phyloP scores from a whole-genome alignment of 441 rosid species.

The Pelargonium citronellum region DNA sequence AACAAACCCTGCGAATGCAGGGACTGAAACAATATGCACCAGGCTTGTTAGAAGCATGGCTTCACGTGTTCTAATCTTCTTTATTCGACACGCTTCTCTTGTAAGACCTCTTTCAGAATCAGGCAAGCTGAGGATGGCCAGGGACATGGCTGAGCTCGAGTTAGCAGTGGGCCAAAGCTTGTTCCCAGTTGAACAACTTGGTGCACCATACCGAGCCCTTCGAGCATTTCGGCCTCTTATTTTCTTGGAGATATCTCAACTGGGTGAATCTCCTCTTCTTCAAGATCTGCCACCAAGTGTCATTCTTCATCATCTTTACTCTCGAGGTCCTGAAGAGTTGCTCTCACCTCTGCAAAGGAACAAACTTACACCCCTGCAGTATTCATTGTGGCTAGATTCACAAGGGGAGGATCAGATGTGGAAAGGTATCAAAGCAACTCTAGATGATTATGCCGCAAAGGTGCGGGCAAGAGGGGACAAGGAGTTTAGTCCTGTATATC shows the following conservation, averaged over 20 bases:
- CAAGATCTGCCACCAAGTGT: slow-evolving; percentile 86
- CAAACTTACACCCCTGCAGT: slow-evolving; percentile 68
- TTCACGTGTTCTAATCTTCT: slow-evolving; percentile 76
- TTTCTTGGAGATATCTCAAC: slow-evolving; percentile 80
- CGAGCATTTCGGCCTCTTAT: slow-evolving; percentile 87
- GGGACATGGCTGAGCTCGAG: slow-evolving; percentile 99
- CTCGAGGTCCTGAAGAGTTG: slow-evolving; percentile 84
- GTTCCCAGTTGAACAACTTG: slow-evolving; percentile 91
- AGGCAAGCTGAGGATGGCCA: slow-evolving; percentile 91
- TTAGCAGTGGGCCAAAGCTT: slow-evolving; percentile 86
- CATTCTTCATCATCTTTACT: slow-evolving; percentile 86
- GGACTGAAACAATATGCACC: slow-evolving; percentile 80
- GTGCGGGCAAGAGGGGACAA: slow-evolving; percentile 86
- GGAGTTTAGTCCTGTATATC: slow-evolving; percentile 92
- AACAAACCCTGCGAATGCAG: slow-evolving; percentile 40
- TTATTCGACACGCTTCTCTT: slow-evolving; percentile 85
- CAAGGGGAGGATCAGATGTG: slow-evolving; percentile 96
- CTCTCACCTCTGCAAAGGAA: slow-evolving; percentile 83
- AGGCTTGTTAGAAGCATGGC: slow-evolving; percentile 84
- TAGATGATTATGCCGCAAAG: slow-evolving; percentile 79
- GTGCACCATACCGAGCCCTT: slow-evolving; percentile 89
- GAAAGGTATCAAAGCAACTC: slow-evolving; percentile 90
- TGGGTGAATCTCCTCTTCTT: slow-evolving; percentile 73
- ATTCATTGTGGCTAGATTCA: slow-evolving; percentile 90
- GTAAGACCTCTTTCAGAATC: slow-evolving; percentile 92